A percentile compares a stretch with the other conserved stretches of the same genome.
These are phyloP conservation scores for Kazachstania sp. DNA, from an alignment of 1,139 yeast species.

Conservation along the genomic window DNA sequence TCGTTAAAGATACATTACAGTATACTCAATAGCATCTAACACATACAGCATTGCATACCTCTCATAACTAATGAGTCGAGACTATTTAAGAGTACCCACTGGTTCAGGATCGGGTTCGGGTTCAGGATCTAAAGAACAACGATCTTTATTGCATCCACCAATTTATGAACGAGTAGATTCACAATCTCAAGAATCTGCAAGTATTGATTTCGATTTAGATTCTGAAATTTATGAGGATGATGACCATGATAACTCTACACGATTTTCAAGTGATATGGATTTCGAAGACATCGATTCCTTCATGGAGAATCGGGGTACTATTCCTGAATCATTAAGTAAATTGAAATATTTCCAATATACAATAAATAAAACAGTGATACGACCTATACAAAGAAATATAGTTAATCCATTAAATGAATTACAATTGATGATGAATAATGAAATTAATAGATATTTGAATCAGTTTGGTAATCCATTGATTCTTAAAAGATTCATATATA, in stretches of 20 bases:
- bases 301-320: slow-evolving; percentile 4
- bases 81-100: not conserved
- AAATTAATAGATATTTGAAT: slow-evolving; percentile 50
- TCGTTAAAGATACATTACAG: too few relatives aligned
- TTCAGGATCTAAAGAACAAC: not conserved
- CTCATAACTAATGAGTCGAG: not conserved
- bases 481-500: slow-evolving; percentile 66
- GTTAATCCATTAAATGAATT: slow-evolving; percentile 25
- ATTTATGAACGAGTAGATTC: slow-evolving; percentile 2
- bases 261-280: slow-evolving; percentile 4
- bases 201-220: slow-evolving; percentile 4
- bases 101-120: not conserved
- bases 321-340: not conserved
- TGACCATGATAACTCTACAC: not conserved
- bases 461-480: slow-evolving; percentile 80
- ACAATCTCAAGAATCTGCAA: not conserved
- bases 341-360: slow-evolving; percentile 7
- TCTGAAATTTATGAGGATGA: not conserved
- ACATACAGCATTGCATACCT: too few relatives aligned
- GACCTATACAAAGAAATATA: slow-evolving; percentile 19
- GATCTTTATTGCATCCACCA: not conserved
- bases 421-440: slow-evolving; percentile 30
- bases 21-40: not conserved
- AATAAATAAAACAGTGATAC: slow-evolving; percentile 12
- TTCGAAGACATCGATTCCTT: slow-evolving; percentile 7